phyloP scores from a whole-genome alignment of 345 rosid genomes.

The Lepidium africanum region DNA sequence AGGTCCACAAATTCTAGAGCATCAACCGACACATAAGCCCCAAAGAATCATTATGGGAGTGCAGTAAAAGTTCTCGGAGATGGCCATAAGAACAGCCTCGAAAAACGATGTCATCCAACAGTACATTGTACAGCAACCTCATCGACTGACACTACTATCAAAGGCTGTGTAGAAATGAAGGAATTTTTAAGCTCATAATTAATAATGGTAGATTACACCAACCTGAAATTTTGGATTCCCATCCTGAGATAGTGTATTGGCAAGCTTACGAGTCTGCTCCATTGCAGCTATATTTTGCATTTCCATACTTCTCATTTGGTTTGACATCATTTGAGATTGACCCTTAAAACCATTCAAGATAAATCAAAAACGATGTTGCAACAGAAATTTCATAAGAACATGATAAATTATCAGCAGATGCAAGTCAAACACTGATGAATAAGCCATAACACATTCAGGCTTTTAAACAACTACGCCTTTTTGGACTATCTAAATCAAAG shows the following conservation, averaged over 20 bases:
- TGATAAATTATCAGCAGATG: background rate
- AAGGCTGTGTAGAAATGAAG: background rate
- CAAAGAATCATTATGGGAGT: background rate
- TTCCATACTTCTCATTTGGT: constrained; percentile 59
- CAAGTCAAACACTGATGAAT: background rate
- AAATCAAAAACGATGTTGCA: background rate
- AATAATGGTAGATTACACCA: constrained; percentile 1
- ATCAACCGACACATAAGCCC: constrained; percentile 3
- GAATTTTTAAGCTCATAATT: background rate
- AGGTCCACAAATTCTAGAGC: background rate
- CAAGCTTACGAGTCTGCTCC: constrained; percentile 98
- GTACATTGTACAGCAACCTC: constrained; percentile 4
- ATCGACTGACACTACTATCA: background rate
- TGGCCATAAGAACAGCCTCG: background rate
- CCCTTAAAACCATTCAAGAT: constrained; percentile 38
- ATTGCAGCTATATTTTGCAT: constrained; percentile 65
- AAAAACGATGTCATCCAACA: background rate
- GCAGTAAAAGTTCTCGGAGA: constrained; percentile 1
- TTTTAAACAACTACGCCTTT: background rate
- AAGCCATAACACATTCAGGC: constrained; percentile 5
- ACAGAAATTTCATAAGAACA: background rate
- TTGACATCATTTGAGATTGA: constrained; percentile 60
- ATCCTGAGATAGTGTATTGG: constrained; percentile 83
- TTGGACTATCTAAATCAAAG: constrained; percentile 1
- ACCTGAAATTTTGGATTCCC: constrained; percentile 98